Evolutionary conservation across 768 basidiomycete species (phyloP).

Genomic region (Pulveroboletus ravenelii): DNA sequence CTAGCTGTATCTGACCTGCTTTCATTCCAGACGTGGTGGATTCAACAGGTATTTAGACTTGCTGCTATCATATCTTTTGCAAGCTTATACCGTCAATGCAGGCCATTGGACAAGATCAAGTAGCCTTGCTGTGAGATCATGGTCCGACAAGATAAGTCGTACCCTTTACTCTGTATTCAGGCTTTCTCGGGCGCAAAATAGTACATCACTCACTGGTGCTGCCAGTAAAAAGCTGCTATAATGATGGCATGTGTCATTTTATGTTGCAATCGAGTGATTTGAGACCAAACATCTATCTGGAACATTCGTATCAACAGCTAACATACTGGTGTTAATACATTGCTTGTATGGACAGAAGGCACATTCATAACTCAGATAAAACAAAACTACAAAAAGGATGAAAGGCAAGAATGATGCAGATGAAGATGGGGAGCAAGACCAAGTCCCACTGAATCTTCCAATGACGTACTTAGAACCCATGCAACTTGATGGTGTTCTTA

Average conservation of each 20-base stretch:
- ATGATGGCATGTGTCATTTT: neutral
- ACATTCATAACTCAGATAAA: constrained; percentile 15
- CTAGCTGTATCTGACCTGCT: constrained; percentile 9
- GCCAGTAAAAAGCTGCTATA: neutral
- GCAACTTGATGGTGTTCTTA: constrained; percentile 75
- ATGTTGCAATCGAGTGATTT: constrained; percentile 4
- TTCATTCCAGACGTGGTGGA: constrained; percentile 61
- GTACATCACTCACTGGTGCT: neutral
- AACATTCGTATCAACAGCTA: constrained; percentile 24
- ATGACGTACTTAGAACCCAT: constrained; percentile 64
- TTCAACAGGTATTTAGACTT: constrained; percentile 62
- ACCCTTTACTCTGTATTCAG: constrained; percentile 2
- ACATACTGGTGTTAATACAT: constrained; percentile 24
- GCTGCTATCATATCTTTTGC: neutral
- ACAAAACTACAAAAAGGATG: constrained; percentile 17
- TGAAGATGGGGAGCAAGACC: constrained; percentile 1
- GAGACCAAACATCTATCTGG: constrained; percentile 21
- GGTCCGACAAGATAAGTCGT: constrained; percentile 15
- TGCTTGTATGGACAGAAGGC: constrained; percentile 14
- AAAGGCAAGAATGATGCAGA: constrained; percentile 11
- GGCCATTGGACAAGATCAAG: constrained; percentile 95
- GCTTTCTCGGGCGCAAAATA: constrained; percentile 7
- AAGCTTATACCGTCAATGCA: constrained; percentile 31
- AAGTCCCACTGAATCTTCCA: neutral
- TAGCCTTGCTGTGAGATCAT: constrained; percentile 29